Evolutionary conservation across 352 stramenopile species (phyloP).

Genomic region (Pythium diclinum): DNA sequence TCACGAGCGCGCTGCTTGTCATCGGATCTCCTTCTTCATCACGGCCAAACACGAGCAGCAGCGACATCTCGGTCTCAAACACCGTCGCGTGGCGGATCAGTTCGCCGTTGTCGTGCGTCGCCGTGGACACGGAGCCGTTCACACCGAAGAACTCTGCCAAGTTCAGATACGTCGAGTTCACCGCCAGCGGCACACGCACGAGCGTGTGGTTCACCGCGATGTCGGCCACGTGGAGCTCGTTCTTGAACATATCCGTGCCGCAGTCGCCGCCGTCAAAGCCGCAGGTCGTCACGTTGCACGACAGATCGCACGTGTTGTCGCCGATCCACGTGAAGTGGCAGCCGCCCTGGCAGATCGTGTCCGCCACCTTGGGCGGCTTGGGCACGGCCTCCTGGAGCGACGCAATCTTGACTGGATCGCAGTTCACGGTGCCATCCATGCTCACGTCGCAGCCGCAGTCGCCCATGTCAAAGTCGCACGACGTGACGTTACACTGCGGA

Average conservation of each 20-base stretch:
- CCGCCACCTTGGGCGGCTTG: slow-evolving; percentile 39
- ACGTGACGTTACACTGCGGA: slow-evolving; percentile 80
- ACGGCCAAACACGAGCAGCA: slow-evolving; percentile 78
- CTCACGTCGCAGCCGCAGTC: slow-evolving; percentile 88
- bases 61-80: slow-evolving; percentile 69
- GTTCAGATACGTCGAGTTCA: slow-evolving; percentile 70
- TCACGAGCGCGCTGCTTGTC: slow-evolving; percentile 54
- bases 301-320: slow-evolving; percentile 70
- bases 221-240: slow-evolving; percentile 44
- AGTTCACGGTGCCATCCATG: slow-evolving; percentile 44
- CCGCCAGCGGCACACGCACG: slow-evolving; percentile 54
- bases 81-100: slow-evolving; percentile 72
- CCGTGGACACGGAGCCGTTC: slow-evolving; percentile 50
- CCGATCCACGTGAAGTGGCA: slow-evolving; percentile 83
- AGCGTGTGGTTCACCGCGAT: slow-evolving; percentile 55
- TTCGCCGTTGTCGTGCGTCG: slow-evolving; percentile 61
- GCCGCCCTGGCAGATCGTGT: slow-evolving; percentile 64
- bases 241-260: slow-evolving; percentile 33
- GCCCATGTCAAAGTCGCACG: slow-evolving; percentile 91
- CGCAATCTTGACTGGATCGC: slow-evolving; percentile 59
- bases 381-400: slow-evolving; percentile 51
- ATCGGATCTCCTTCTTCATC: slow-evolving; percentile 53
- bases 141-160: slow-evolving; percentile 58
- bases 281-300: slow-evolving; percentile 81
- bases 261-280: slow-evolving; percentile 87